These are phyloP conservation scores for Cairneyella variabilis DNA, from an alignment of 495 filamentous ascomycete species.

Conservation along the genomic window DNA sequence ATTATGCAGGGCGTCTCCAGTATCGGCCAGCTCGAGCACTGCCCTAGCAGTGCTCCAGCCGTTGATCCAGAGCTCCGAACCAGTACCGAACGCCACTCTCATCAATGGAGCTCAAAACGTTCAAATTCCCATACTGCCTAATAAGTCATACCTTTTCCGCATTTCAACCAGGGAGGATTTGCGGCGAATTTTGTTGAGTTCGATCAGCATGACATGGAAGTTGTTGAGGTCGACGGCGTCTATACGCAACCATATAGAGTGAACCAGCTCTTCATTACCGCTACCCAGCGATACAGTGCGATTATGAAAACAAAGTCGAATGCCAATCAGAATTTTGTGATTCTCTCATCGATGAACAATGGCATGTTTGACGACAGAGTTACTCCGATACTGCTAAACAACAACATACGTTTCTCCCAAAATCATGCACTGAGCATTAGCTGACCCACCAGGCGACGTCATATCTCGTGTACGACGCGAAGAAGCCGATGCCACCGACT, in stretches of 20 bases:
- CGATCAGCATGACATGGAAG: slow-evolving; percentile 58
- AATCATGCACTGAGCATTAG: no score
- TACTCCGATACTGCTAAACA: background rate
- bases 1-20: no score
- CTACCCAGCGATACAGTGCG: slow-evolving; percentile 41
- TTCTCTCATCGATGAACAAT: slow-evolving; percentile 45
- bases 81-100: slow-evolving; percentile 60
- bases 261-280: slow-evolving; percentile 47
- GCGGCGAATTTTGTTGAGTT: slow-evolving; percentile 65
- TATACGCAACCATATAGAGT: slow-evolving; percentile 54
- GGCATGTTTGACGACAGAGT: slow-evolving; percentile 14
- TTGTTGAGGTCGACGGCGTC: slow-evolving; percentile 50
- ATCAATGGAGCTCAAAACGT: slow-evolving; percentile 63
- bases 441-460: background rate
- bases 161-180: slow-evolving; percentile 67
- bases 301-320: slow-evolving; percentile 45
- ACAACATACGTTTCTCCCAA: no score
- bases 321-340: slow-evolving; percentile 3
- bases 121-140: slow-evolving; percentile 53
- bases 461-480: slow-evolving; percentile 9
- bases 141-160: slow-evolving; percentile 74
- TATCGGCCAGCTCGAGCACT: no score
- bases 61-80: no score
- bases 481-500: background rate
- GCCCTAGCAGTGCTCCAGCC: no score